Base-by-base conservation (phyloP, 2,329 filamentous ascomycete species). In the Penicillium rolfsii region DNA sequence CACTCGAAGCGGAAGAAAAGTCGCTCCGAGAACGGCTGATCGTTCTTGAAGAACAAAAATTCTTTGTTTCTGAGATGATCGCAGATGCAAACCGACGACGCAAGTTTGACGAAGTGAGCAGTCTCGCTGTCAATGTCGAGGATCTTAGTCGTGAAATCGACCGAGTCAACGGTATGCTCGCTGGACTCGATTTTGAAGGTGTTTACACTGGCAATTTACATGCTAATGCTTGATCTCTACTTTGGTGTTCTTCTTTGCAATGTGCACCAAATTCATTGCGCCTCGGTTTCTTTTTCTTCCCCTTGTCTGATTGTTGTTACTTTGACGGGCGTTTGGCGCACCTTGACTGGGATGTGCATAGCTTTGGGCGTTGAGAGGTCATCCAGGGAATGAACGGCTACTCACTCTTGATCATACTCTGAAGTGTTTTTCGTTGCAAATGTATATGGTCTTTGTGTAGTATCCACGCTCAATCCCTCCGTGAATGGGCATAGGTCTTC, bases 1-100 rank as follows among this genome's bases (percentile, higher is more conserved):
- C 85, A 2, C 79, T 96, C 4, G 93, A 96, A 75, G 86, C 85
- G 0, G 92, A 97, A 73, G 93, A 97, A 75, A 94, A 91, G 73
- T 86, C 91, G 22, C 79, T 96, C 1, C 85, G 90, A 16, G 93
- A 97, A 70, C 83, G 87, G 4, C 80, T 97, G 12, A 90, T 95
- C 33, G 89, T 97, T 6, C 82, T 97, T 0, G 92, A 97, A 74
- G 93, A 97, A 77, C 93, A 97, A 75, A 89, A 88, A 65, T 96
- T 96, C 76, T 87, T 97, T 77, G 92, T 97, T 0, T 87, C 88
- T 40, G 88, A 91, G 68, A 96, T 96, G 92, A 86, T 96, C 48
- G 86, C 85, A 7, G 86, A 89, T 62, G 91, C 93, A 0, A 89
- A 89, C 52, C 89, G 88, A 45, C 86, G 90, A 11, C 82, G 91